Percentiles rank a stretch among this genome's conserved stretches.
Evolutionary conservation across 2,329 filamentous ascomycete genomes (phyloP).

Genomic region (Penicillium sp.): DNA sequence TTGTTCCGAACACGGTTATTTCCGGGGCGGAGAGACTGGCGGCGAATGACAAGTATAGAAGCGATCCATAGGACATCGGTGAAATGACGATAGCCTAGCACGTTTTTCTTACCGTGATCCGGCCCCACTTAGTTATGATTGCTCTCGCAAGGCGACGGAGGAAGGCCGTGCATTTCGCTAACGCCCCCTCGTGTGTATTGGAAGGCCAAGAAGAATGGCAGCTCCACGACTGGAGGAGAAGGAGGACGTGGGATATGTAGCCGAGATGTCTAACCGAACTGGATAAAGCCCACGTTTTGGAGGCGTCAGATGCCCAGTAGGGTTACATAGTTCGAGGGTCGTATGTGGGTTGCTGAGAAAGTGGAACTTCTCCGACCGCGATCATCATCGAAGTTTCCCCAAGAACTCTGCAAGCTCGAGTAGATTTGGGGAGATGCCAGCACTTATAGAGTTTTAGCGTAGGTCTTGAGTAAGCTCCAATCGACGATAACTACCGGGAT

Average conservation of each 20-base stretch:
- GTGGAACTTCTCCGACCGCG: constrained; percentile 4
- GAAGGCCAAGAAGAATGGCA: constrained; percentile 1
- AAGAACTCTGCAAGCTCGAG: neutral
- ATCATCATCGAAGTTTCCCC: neutral
- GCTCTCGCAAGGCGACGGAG: constrained; percentile 3
- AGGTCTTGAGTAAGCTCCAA: constrained; percentile 1
- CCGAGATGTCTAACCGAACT: constrained; percentile 16
- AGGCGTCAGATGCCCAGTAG: constrained; percentile 15
- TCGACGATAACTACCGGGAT: constrained; percentile 8
- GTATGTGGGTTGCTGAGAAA: neutral
- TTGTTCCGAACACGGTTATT: constrained; percentile 14
- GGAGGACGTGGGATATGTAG: constrained; percentile 3
- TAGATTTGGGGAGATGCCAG: neutral
- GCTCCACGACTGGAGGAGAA: neutral
- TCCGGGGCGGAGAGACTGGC: constrained; percentile 1
- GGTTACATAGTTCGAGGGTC: constrained; percentile 24
- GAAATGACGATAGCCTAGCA: constrained; percentile 2
- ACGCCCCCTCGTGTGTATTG: constrained; percentile 4
- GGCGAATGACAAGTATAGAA: neutral
- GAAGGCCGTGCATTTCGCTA: constrained; percentile 10
- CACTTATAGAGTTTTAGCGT: neutral
- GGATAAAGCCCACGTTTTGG: neutral
- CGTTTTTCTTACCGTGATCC: constrained; percentile 1
- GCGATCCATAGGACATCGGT: neutral
- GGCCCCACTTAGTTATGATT: neutral